phyloP scores from a whole-genome alignment of 2,329 filamentous ascomycete genomes.

The Boeremia exigua region DNA sequence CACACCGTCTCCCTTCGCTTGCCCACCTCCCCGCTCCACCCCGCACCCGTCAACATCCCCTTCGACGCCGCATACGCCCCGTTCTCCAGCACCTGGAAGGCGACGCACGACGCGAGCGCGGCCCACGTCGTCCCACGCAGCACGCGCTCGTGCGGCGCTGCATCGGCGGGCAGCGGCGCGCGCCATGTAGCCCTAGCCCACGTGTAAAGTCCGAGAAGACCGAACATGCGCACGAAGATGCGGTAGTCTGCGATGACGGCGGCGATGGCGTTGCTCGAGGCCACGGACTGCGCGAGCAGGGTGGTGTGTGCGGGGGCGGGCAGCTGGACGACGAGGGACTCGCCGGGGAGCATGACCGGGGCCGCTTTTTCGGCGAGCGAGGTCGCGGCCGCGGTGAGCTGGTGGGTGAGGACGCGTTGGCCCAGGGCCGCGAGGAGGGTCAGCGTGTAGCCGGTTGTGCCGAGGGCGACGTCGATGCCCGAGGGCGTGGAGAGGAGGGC shows the following conservation, averaged over 20 bases:
- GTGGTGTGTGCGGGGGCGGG: slow-evolving; percentile 42
- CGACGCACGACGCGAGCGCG: slow-evolving; percentile 71
- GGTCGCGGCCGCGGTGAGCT: slow-evolving; percentile 46
- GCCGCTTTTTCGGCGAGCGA: slow-evolving; percentile 47
- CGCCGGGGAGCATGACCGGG: slow-evolving; percentile 49
- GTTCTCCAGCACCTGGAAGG: slow-evolving; percentile 85
- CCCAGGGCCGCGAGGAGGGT: slow-evolving; percentile 50
- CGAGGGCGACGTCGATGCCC: slow-evolving; percentile 51
- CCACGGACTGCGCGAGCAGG: slow-evolving; percentile 41
- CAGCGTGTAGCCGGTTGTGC: slow-evolving; percentile 54
- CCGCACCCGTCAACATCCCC: slow-evolving; percentile 63
- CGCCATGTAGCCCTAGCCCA: slow-evolving; percentile 60
- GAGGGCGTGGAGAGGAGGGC: slow-evolving; percentile 49
- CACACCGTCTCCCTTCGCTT: slow-evolving; percentile 62
- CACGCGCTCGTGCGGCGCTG: slow-evolving; percentile 36
- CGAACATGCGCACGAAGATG: slow-evolving; percentile 78
- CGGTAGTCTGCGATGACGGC: slow-evolving; percentile 72
- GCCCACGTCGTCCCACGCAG: slow-evolving; percentile 62
- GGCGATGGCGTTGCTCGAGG: slow-evolving; percentile 58
- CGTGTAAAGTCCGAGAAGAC: slow-evolving; percentile 73
- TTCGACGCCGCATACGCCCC: slow-evolving; percentile 76
- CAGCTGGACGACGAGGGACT: slow-evolving; percentile 49
- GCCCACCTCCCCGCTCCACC: slow-evolving; percentile 56
- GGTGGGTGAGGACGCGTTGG: slow-evolving; percentile 43
- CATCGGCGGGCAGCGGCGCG: slow-evolving; percentile 31